Conservation (phyloP, 352 stramenopile genomes). For the Blastocystis sp. region DNA sequence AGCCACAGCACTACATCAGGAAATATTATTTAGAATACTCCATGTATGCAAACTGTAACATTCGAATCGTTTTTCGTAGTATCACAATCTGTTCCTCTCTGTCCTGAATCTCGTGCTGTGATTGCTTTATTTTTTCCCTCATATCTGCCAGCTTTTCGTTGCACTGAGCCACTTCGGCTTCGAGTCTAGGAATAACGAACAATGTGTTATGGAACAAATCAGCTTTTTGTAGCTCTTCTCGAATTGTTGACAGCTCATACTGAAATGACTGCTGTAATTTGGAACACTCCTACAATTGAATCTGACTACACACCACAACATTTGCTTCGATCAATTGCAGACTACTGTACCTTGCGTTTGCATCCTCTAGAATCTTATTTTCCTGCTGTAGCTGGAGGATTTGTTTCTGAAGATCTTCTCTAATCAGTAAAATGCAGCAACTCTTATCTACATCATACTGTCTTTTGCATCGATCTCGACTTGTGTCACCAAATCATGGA, state of each 20-base stretch:
- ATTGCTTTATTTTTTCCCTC: not conserved
- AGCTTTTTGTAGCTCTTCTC: not conserved
- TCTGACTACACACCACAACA: not conserved
- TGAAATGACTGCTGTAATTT: conserved; percentile 39
- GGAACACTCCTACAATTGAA: not conserved
- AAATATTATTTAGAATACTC: not conserved
- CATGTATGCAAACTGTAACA: conserved; percentile 9
- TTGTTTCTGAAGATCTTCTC: not conserved
- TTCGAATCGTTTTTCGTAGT: not conserved
- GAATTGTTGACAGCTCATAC: not conserved
- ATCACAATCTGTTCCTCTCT: not conserved
- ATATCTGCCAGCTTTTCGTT: not conserved
- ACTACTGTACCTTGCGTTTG: conserved; percentile 30
- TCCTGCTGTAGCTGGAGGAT: conserved; percentile 2
- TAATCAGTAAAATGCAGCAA: not conserved
- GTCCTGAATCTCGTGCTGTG: not conserved
- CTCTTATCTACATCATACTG: not conserved
- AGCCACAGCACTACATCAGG: not conserved
- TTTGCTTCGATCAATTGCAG: conserved; percentile 26
- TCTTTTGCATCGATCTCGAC: conserved; percentile 20
- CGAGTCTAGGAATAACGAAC: not conserved
- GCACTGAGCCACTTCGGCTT: not conserved
- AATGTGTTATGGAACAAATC: not conserved
- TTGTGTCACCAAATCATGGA: not conserved
- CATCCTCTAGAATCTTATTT: conserved; percentile 28